Percentiles rank a stretch among this genome's conserved stretches.
These are phyloP conservation scores for Chrysoporthe deuterocubensis DNA, from an alignment of 2,329 filamentous ascomycete species.

Conservation along the genomic window DNA sequence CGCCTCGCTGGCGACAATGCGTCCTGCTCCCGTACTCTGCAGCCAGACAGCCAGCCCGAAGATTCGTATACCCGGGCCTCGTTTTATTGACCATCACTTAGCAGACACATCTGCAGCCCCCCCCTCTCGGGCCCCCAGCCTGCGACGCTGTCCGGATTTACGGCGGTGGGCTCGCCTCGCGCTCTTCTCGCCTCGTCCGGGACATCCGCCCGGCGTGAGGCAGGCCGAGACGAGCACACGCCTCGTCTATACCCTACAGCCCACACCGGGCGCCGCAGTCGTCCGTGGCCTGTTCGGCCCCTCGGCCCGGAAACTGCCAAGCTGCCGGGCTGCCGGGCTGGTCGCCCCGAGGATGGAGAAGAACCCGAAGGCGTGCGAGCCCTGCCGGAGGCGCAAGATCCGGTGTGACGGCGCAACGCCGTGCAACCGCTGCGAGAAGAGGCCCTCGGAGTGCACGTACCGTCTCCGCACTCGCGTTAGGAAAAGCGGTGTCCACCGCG, in stretches of 20 bases:
- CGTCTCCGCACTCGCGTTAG: slow-evolving; percentile 29
- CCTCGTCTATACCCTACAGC: background rate
- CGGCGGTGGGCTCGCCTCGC: background rate
- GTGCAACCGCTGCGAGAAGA: slow-evolving; percentile 28
- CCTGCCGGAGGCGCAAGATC: slow-evolving; percentile 28
- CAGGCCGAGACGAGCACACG: background rate
- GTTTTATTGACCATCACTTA: background rate
- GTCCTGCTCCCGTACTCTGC: background rate
- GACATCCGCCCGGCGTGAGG: background rate
- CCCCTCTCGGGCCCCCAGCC: background rate
- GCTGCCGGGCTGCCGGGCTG: background rate
- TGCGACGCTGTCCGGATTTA: background rate
- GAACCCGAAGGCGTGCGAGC: slow-evolving; percentile 30
- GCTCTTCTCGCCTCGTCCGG: background rate
- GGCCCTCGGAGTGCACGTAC: slow-evolving; percentile 27
- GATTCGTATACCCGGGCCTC: background rate
- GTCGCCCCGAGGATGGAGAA: slow-evolving; percentile 24
- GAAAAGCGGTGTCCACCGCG: slow-evolving; percentile 21
- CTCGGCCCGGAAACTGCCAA: background rate
- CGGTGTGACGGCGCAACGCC: slow-evolving; percentile 28
- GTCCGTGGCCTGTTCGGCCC: background rate
- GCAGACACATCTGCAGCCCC: background rate
- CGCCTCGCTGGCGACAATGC: background rate
- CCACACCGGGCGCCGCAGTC: background rate
- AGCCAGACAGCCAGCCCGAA: background rate